Evolutionary conservation across 2,329 filamentous ascomycete genomes (phyloP).

Genomic region (Colletotrichum gloeosporioides): DNA sequence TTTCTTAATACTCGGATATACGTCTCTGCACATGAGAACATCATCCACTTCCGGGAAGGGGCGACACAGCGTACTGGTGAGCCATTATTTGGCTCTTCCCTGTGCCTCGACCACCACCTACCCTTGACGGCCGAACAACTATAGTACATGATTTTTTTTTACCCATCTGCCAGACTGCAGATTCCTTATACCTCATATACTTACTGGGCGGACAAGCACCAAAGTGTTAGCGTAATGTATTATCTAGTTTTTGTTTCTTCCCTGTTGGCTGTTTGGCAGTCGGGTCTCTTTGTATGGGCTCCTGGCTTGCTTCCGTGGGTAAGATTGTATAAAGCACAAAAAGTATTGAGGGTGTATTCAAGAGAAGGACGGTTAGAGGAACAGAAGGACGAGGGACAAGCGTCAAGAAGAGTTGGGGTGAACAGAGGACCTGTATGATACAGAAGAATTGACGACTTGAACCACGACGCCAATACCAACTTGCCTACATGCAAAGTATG

Average conservation of each 20-base stretch:
- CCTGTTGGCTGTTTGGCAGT: neutral
- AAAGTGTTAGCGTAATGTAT: constrained; percentile 15
- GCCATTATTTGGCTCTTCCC: neutral
- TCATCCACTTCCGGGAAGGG: neutral
- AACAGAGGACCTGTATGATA: neutral
- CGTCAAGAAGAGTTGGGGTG: neutral
- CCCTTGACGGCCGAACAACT: constrained; percentile 3
- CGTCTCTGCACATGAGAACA: neutral
- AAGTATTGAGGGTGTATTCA: neutral
- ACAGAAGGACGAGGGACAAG: neutral
- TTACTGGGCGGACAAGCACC: neutral
- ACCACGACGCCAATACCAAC: neutral
- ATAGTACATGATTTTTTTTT: constrained; percentile 9
- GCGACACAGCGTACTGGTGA: neutral
- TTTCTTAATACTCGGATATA: neutral
- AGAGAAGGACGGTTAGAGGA: neutral
- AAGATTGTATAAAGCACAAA: neutral
- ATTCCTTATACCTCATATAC: constrained; percentile 6
- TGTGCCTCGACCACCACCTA: neutral
- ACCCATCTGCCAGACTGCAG: constrained; percentile 2
- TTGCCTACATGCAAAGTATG: neutral
- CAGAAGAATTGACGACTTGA: constrained; percentile 13
- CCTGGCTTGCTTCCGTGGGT: neutral
- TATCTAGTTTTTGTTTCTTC: neutral
- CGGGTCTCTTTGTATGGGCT: neutral